A percentile compares a stretch with the other conserved stretches of the same genome.
These are phyloP conservation scores for Russula sp. DNA, from an alignment of 768 basidiomycete species.

Conservation along the genomic window DNA sequence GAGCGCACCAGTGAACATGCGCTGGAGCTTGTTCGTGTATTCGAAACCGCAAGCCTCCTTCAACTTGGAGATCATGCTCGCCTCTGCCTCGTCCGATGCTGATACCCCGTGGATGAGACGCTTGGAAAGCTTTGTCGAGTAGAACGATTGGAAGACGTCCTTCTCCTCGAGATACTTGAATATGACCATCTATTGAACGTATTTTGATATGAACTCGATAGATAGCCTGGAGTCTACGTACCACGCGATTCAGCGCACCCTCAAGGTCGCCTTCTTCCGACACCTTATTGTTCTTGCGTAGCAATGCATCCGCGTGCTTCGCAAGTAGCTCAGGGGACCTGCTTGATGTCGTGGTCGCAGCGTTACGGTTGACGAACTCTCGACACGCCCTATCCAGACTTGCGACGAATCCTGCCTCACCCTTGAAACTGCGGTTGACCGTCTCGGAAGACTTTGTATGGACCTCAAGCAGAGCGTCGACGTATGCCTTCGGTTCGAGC, in stretches of 20 bases:
- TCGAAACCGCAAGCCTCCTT: conserved; percentile 97
- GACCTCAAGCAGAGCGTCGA: conserved; percentile 87
- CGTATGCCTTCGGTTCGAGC: conserved; percentile 90
- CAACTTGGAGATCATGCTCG: conserved; percentile 96
- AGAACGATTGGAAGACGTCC: conserved; percentile 98
- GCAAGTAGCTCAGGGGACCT: conserved; percentile 92
- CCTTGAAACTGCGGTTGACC: conserved; percentile 83
- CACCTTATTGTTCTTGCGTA: conserved; percentile 95
- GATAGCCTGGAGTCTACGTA: conserved; percentile 41
- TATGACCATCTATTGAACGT: conserved; percentile 72
- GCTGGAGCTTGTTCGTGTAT: conserved; percentile 92
- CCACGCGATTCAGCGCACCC: conserved; percentile 84
- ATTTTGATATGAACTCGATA: neutral
- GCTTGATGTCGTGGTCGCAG: conserved; percentile 75
- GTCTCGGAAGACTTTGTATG: conserved; percentile 90
- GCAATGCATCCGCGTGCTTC: conserved; percentile 83
- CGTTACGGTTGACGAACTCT: conserved; percentile 93
- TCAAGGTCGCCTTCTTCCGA: conserved; percentile 90
- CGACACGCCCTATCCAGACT: conserved; percentile 93
- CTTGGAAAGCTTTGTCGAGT: conserved; percentile 89
- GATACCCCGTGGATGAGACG: conserved; percentile 89
- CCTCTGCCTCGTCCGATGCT: conserved; percentile 93
- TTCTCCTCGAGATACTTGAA: conserved; percentile 99
- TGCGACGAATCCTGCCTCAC: conserved; percentile 91
- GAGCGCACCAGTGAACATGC: conserved; percentile 90